These are phyloP conservation scores for Pythium angustatum DNA, from an alignment of 352 stramenopile genomes.

Conservation along the genomic window DNA sequence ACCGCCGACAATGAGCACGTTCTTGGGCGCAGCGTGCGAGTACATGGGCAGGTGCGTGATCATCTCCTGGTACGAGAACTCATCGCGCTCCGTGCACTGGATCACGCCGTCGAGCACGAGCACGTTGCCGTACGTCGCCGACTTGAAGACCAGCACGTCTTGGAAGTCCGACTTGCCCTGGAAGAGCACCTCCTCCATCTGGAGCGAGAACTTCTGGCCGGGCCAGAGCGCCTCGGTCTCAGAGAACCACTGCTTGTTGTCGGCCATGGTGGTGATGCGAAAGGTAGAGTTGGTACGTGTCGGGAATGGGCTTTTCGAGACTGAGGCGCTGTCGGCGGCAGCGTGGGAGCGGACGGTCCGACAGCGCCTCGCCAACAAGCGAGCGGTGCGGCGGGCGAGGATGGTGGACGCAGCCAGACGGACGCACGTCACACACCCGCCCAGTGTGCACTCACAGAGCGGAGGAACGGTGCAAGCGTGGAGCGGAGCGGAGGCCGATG, in stretches of 20 bases:
- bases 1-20: slow-evolving; percentile 97
- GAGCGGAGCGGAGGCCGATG: not conserved
- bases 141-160: slow-evolving; percentile 99
- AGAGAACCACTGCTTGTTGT: slow-evolving; percentile 91
- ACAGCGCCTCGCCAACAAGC: not conserved
- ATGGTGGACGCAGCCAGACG: slow-evolving; percentile 18
- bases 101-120: slow-evolving; percentile 99
- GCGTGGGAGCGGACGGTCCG: not conserved
- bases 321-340: slow-evolving; percentile 11
- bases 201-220: slow-evolving; percentile 90
- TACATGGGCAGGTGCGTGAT: slow-evolving; percentile 98
- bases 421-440: not conserved
- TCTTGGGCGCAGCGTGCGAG: slow-evolving; percentile 94
- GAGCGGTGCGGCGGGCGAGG: slow-evolving; percentile 13
- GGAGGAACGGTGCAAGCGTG: not conserved
- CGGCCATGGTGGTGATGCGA: slow-evolving; percentile 35
- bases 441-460: not conserved
- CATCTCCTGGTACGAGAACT: slow-evolving; percentile 99
- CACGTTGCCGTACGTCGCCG: slow-evolving; percentile 96
- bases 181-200: slow-evolving; percentile 95
- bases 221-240: slow-evolving; percentile 96
- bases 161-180: slow-evolving; percentile 96
- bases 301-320: slow-evolving; percentile 17
- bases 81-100: slow-evolving; percentile 98
- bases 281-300: not conserved